A percentile compares a stretch with the other conserved stretches of the same genome.
Conservation (phyloP, 2,329 filamentous ascomycete genomes). For the Phyllosticta citriasiana region DNA sequence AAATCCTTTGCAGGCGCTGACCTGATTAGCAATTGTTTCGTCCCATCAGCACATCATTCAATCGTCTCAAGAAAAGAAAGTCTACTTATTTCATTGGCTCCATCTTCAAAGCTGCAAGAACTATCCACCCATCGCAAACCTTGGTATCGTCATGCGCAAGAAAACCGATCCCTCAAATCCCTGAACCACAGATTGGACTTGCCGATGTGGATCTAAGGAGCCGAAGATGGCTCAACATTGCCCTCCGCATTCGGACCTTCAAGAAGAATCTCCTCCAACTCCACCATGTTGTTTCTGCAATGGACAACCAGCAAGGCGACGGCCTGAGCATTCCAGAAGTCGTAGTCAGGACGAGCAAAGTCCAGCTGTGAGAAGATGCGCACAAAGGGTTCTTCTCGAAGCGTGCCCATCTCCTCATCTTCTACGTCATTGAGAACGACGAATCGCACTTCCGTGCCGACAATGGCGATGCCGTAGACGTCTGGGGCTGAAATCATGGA, state of each 20-base stretch:
- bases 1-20: no score
- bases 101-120: no score
- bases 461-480: slow-evolving; percentile 42
- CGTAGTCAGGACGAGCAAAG: slow-evolving; percentile 41
- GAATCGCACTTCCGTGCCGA: slow-evolving; percentile 42
- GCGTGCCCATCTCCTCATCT: slow-evolving; percentile 17
- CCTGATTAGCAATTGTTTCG: no score
- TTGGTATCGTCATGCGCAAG: not conserved
- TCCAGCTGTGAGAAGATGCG: slow-evolving; percentile 44
- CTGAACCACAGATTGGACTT: not conserved
- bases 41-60: no score
- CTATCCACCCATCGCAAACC: no score
- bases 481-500: not conserved
- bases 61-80: no score
- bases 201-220: not conserved
- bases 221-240: not conserved
- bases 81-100: no score
- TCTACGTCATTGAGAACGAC: slow-evolving; percentile 41
- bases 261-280: slow-evolving; percentile 29
- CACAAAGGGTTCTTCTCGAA: slow-evolving; percentile 17
- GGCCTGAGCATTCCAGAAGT: slow-evolving; percentile 52
- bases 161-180: not conserved
- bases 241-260: not conserved
- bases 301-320: slow-evolving; percentile 47
- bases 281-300: slow-evolving; percentile 40